A percentile compares a stretch with the other conserved stretches of the same genome.
Conservation (phyloP, 2,329 filamentous ascomycete species). For the Cercospora sp. region DNA sequence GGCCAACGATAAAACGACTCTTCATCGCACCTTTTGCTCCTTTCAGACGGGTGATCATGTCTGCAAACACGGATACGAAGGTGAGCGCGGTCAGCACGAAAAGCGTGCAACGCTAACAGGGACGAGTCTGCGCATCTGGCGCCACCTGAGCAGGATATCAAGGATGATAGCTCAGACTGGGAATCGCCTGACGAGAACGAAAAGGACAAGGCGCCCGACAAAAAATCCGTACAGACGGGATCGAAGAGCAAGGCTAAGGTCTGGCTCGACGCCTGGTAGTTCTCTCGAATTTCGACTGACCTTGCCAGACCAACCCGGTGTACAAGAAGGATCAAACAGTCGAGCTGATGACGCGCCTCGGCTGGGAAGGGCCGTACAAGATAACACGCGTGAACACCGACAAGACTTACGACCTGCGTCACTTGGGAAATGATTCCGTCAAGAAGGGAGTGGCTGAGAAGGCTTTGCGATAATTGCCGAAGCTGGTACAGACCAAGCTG, state of each 20-base stretch:
- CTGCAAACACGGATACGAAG: neutral
- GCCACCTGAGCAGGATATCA: neutral
- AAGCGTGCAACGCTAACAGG: neutral
- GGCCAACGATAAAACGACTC: neutral
- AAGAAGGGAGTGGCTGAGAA: neutral
- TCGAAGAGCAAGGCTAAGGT: neutral
- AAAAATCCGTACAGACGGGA: neutral
- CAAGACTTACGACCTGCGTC: neutral
- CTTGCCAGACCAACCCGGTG: neutral
- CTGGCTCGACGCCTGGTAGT: neutral
- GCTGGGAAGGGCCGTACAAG: neutral
- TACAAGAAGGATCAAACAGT: neutral
- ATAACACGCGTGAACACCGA: neutral
- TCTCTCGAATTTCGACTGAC: neutral
- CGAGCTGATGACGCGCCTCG: neutral
- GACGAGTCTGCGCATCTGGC: neutral
- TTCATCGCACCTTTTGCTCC: neutral
- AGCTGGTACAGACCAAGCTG: neutral
- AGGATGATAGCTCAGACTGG: slow-evolving; percentile 2
- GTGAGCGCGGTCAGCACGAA: neutral
- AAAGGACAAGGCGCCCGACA: neutral
- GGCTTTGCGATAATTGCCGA: neutral
- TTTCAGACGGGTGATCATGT: neutral
- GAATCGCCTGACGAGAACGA: neutral
- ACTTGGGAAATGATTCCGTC: neutral